Evolutionary conservation across 2,329 filamentous ascomycete species (phyloP).

Genomic region (Phyllosticta ampelicida): DNA sequence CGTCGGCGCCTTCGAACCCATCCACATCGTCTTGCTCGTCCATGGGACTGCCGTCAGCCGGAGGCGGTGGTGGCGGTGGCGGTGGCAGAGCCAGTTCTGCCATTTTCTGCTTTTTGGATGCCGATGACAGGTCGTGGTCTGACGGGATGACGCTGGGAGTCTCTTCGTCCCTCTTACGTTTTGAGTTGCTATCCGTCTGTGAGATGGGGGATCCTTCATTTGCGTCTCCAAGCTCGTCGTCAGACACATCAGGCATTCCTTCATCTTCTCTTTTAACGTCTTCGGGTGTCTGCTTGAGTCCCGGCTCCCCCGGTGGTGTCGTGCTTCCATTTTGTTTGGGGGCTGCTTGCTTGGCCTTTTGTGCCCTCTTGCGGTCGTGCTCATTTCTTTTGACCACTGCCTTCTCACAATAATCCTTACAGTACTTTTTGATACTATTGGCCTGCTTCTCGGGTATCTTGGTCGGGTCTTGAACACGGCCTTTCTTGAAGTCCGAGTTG

Average conservation of each 20-base stretch:
- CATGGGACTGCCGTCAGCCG: constrained; percentile 20
- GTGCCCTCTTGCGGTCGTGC: constrained; percentile 46
- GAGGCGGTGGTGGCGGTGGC: constrained; percentile 30
- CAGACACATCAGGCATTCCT: constrained; percentile 15
- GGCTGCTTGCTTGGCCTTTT: constrained; percentile 18
- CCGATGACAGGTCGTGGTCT: constrained; percentile 16
- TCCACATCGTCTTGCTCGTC: constrained; percentile 15
- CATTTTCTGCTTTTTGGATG: constrained; percentile 24
- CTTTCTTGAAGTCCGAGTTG: constrained; percentile 81
- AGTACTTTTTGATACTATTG: constrained; percentile 72
- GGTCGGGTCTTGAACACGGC: constrained; percentile 72
- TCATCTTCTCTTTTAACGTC: constrained; percentile 14
- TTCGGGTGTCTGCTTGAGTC: background rate
- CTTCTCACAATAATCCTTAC: constrained; percentile 77
- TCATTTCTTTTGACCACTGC: constrained; percentile 66
- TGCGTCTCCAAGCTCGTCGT: constrained; percentile 13
- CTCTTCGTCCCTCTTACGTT: constrained; percentile 28
- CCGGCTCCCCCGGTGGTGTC: constrained; percentile 5
- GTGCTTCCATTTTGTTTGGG: constrained; percentile 11
- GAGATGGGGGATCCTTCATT: constrained; percentile 13
- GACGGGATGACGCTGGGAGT: background rate
- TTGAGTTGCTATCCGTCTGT: constrained; percentile 18
- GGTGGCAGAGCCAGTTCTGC: constrained; percentile 27
- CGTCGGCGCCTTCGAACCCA: constrained; percentile 10
- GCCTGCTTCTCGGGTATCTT: constrained; percentile 67